A percentile compares a stretch with the other conserved stretches of the same genome.
These are phyloP conservation scores for Planoprotostelium fungivorum DNA, from an alignment of 78 protist genomes.

Conservation along the genomic window DNA sequence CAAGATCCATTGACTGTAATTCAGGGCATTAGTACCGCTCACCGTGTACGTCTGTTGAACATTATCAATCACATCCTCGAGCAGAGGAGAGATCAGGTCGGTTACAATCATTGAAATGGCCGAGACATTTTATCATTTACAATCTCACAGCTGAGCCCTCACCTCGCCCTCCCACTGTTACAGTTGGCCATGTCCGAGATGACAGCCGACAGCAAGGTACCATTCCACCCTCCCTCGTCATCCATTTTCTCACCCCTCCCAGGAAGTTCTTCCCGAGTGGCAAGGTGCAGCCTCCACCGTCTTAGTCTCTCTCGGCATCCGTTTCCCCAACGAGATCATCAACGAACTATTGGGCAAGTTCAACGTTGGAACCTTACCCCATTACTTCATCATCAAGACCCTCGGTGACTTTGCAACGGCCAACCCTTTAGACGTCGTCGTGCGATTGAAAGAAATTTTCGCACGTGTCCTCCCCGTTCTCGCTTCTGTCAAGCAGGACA, in stretches of 20 bases:
- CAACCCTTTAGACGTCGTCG: conserved; percentile 55
- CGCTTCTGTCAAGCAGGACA: conserved; percentile 68
- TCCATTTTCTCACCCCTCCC: not conserved
- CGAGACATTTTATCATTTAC: not conserved
- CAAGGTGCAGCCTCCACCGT: conserved; percentile 59
- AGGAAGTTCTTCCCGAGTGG: conserved; percentile 72
- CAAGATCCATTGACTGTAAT: not conserved
- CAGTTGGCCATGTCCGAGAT: not conserved
- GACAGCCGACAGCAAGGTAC: not conserved
- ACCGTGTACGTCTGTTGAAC: conserved; percentile 3
- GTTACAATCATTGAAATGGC: not conserved
- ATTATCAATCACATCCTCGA: not conserved
- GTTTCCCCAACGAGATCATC: conserved; percentile 44
- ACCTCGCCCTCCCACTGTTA: not conserved
- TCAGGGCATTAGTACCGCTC: not conserved
- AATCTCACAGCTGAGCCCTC: not conserved
- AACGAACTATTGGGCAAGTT: conserved; percentile 43
- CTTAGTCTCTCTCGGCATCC: conserved; percentile 39
- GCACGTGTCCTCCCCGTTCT: conserved; percentile 61
- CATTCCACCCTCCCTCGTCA: not conserved
- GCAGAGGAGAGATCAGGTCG: not conserved
- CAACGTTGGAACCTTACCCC: conserved; percentile 67
- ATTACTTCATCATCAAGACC: conserved; percentile 67
- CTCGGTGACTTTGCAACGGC: conserved; percentile 57
- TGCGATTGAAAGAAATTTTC: conserved; percentile 43